phyloP scores from a whole-genome alignment of 192 early-diverging fungal species.

The Thoreauomyces humboldtii region DNA sequence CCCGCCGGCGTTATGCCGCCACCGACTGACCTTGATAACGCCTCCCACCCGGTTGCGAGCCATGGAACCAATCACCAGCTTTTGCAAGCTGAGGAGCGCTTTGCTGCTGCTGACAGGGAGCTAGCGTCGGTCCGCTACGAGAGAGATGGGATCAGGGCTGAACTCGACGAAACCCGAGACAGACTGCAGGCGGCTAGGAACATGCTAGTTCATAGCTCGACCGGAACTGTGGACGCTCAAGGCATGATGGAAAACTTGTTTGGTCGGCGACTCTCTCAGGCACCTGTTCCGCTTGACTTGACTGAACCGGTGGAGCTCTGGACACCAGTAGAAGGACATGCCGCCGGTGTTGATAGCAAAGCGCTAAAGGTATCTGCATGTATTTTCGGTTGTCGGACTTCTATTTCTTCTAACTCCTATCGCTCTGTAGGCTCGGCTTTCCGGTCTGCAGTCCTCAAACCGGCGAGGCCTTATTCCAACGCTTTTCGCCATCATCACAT shows the following conservation, averaged over 20 bases:
- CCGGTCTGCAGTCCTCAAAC: constrained; percentile 5
- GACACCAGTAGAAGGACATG: constrained; percentile 9
- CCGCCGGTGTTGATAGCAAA: constrained; percentile 10
- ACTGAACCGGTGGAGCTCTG: constrained; percentile 20
- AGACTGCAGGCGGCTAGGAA: not conserved
- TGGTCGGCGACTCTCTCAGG: not conserved
- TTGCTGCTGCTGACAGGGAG: not conserved
- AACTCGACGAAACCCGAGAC: not conserved
- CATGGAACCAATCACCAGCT: not conserved
- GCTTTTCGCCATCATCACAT: not conserved
- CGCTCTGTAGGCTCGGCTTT: constrained; percentile 21
- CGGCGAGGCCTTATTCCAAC: not conserved
- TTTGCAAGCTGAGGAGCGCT: not conserved
- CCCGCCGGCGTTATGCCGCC: constrained; percentile 16
- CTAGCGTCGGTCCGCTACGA: not conserved
- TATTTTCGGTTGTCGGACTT: no score
- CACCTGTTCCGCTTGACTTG: not conserved
- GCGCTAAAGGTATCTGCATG: constrained; percentile 22
- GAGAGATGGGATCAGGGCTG: not conserved
- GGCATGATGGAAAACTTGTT: constrained; percentile 8
- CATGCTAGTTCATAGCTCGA: not conserved
- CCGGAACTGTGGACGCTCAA: not conserved
- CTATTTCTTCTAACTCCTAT: no score
- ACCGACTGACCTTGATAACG: not conserved
- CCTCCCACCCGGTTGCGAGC: not conserved